phyloP scores from a whole-genome alignment of 2,329 filamentous ascomycete genomes.

The Curvularia sp. region DNA sequence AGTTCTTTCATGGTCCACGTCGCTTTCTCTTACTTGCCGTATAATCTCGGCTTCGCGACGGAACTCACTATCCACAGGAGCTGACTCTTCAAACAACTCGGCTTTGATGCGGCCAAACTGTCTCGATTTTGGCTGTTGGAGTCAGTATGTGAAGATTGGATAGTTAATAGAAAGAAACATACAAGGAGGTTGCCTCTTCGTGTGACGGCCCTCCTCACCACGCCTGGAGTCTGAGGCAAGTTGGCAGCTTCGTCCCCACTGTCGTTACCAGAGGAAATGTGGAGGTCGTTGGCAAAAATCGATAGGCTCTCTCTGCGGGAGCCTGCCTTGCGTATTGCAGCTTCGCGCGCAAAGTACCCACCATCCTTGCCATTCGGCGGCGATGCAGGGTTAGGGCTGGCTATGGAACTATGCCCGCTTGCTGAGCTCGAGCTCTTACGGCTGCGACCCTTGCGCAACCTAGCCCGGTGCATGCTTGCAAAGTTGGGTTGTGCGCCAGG shows the following conservation, averaged over 20 bases:
- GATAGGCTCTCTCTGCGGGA: conserved; percentile 86
- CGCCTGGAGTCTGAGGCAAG: conserved; percentile 66
- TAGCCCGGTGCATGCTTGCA: conserved; percentile 75
- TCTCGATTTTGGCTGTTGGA: conserved; percentile 84
- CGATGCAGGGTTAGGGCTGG: conserved; percentile 75
- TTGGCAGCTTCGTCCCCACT: conserved; percentile 71
- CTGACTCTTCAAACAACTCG: conserved; percentile 83
- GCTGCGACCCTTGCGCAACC: conserved; percentile 64
- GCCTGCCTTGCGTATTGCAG: conserved; percentile 56
- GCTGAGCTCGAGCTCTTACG: conserved; percentile 73
- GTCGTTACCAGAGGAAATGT: conserved; percentile 80
- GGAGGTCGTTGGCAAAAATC: conserved; percentile 85
- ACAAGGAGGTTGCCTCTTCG: conserved; percentile 88
- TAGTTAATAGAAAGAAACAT: conserved; percentile 46
- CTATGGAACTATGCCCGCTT: conserved; percentile 72
- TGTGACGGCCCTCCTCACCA: conserved; percentile 83
- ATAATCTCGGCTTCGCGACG: conserved; percentile 94
- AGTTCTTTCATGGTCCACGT: conserved; percentile 65
- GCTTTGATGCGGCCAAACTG: conserved; percentile 93
- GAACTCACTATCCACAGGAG: conserved; percentile 87
- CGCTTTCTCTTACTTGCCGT: conserved; percentile 90
- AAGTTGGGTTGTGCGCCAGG: conserved; percentile 74
- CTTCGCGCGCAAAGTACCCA: conserved; percentile 63
- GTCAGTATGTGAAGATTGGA: conserved; percentile 20
- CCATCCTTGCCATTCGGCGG: conserved; percentile 68